Conservation (phyloP, 352 stramenopile genomes). For the Pythium coloratum region DNA sequence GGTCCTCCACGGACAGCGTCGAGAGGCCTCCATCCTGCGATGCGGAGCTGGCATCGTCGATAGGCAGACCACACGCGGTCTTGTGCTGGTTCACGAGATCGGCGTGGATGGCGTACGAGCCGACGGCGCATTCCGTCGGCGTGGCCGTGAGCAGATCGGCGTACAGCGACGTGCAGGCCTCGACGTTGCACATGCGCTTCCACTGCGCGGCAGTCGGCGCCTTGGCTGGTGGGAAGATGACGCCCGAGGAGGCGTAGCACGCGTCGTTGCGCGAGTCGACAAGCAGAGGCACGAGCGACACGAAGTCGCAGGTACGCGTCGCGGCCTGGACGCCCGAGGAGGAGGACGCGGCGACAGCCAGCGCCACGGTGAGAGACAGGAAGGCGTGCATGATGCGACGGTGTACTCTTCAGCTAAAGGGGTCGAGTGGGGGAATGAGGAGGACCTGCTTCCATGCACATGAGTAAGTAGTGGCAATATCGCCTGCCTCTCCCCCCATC, state of each 20-base stretch:
- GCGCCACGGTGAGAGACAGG: conserved; percentile 3
- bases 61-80: conserved; percentile 17
- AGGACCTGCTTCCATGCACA: not conserved
- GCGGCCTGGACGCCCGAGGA: conserved; percentile 1
- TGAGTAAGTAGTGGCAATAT: not conserved
- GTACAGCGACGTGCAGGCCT: conserved; percentile 19
- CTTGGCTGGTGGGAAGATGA: conserved; percentile 20
- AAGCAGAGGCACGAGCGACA: conserved; percentile 27
- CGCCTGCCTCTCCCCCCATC: not conserved
- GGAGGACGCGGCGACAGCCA: conserved; percentile 1
- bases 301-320: conserved; percentile 19
- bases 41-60: not conserved
- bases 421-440: conserved; percentile 29
- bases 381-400: not conserved
- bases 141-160: conserved; percentile 12
- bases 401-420: conserved; percentile 16
- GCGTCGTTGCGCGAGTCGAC: conserved; percentile 24
- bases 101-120: conserved; percentile 13
- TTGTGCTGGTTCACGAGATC: conserved; percentile 25
- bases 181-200: conserved; percentile 14
- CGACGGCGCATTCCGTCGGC: conserved; percentile 23
- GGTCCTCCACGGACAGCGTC: not conserved
- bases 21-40: not conserved
- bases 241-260: conserved; percentile 21
- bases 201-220: conserved; percentile 10